Conservation (phyloP, 768 basidiomycete genomes). For the Porpolomopsis calyptriformis region DNA sequence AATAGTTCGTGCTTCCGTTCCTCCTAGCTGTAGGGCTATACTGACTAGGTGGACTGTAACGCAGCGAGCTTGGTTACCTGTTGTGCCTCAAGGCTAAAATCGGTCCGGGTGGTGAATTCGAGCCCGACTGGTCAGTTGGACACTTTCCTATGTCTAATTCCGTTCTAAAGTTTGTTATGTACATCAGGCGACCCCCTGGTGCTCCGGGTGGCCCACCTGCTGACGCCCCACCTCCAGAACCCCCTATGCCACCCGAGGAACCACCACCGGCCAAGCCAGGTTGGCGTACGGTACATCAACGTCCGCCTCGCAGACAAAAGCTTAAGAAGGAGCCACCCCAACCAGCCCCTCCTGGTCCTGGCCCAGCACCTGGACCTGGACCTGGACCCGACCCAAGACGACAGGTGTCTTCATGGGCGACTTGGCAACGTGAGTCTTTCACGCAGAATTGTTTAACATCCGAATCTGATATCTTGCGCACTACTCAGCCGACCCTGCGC, state of each 20-base stretch:
- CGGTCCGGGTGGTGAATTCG: slow-evolving; percentile 78
- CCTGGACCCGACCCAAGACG: slow-evolving; percentile 28
- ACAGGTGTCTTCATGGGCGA: slow-evolving; percentile 44
- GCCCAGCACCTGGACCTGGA: slow-evolving; percentile 15
- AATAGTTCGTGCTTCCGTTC: slow-evolving; percentile 49
- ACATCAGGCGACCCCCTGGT: slow-evolving; percentile 33
- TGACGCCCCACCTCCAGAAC: slow-evolving; percentile 32
- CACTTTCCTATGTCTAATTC: neutral
- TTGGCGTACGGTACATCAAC: slow-evolving; percentile 47
- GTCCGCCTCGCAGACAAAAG: slow-evolving; percentile 29
- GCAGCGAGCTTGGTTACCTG: slow-evolving; percentile 71
- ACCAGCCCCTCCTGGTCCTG: slow-evolving; percentile 25
- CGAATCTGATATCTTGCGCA: slow-evolving; percentile 4
- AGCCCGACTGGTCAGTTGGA: slow-evolving; percentile 57
- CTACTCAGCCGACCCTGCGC: slow-evolving; percentile 43
- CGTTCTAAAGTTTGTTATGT: slow-evolving; percentile 3
- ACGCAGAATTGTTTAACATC: neutral
- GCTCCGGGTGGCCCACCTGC: slow-evolving; percentile 33
- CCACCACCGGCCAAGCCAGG: slow-evolving; percentile 38
- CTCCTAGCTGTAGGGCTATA: neutral
- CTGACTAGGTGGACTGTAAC: slow-evolving; percentile 1
- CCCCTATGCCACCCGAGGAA: slow-evolving; percentile 25
- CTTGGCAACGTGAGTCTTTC: slow-evolving; percentile 52
- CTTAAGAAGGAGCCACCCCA: slow-evolving; percentile 29
- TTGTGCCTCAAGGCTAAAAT: slow-evolving; percentile 65